Percentiles rank a stretch among this genome's conserved stretches.
These are phyloP conservation scores for Eutrema japonicum DNA, from an alignment of 345 rosid species.

Conservation along the genomic window DNA sequence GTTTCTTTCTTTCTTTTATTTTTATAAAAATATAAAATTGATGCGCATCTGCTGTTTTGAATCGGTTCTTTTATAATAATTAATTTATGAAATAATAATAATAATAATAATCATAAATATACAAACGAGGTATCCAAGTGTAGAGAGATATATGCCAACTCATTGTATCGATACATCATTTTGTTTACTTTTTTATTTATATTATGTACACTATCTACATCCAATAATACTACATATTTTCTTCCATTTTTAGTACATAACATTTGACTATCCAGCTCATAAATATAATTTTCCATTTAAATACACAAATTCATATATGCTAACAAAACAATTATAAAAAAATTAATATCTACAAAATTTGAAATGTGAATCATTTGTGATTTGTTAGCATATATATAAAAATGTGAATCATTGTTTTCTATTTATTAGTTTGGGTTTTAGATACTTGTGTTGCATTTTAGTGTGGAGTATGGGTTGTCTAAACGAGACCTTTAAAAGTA, in stretches of 20 bases:
- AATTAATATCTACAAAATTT: background rate
- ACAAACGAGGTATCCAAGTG: background rate
- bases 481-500: background rate
- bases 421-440: background rate
- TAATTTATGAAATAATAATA: background rate
- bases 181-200: background rate
- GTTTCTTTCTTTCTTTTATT: background rate
- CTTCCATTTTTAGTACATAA: background rate
- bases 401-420: background rate
- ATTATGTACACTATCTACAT: background rate
- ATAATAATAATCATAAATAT: background rate
- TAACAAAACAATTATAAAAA: background rate
- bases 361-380: background rate
- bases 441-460: background rate
- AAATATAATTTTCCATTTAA: background rate
- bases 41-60: slow-evolving; percentile 27
- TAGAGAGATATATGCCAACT: background rate
- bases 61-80: background rate
- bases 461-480: background rate
- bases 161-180: background rate
- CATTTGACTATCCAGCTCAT: background rate
- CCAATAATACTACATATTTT: background rate
- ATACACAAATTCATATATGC: background rate
- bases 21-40: background rate
- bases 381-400: slow-evolving; percentile 3